phyloP scores from a whole-genome alignment of 2,329 filamentous ascomycete genomes.

The Nemania bipapillata region DNA sequence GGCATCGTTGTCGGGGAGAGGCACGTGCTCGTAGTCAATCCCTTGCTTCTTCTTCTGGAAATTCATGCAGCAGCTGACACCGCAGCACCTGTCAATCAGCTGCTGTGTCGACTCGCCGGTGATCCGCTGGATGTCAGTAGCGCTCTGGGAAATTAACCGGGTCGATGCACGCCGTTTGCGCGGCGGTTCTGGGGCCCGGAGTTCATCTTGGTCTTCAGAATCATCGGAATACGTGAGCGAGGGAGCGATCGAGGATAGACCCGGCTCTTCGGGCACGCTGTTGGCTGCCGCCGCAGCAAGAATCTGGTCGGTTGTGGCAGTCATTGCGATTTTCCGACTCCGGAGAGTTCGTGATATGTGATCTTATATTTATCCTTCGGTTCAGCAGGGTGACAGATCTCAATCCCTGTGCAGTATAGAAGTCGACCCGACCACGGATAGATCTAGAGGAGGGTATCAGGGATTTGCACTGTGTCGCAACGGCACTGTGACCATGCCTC shows the following conservation, averaged over 20 bases:
- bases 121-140: constrained; percentile 70
- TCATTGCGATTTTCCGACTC: constrained; percentile 47
- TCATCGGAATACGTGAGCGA: constrained; percentile 72
- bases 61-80: constrained; percentile 71
- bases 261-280: constrained; percentile 59
- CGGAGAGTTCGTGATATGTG: not conserved
- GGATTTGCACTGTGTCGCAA: constrained; percentile 15
- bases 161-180: constrained; percentile 75
- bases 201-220: constrained; percentile 68
- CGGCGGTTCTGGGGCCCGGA: constrained; percentile 57
- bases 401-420: not conserved
- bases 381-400: not conserved
- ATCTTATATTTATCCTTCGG: not conserved
- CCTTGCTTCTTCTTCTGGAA: constrained; percentile 57
- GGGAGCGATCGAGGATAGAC: constrained; percentile 64
- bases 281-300: constrained; percentile 56
- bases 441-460: not conserved
- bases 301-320: constrained; percentile 53
- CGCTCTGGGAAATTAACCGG: constrained; percentile 71
- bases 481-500: not conserved
- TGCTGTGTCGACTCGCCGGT: constrained; percentile 72
- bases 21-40: constrained; percentile 64
- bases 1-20: constrained; percentile 81
- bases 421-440: not conserved
- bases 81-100: constrained; percentile 71